Evolutionary conservation across 305 asterid genomes (phyloP).

Genomic region (Fraxinus nigra): DNA sequence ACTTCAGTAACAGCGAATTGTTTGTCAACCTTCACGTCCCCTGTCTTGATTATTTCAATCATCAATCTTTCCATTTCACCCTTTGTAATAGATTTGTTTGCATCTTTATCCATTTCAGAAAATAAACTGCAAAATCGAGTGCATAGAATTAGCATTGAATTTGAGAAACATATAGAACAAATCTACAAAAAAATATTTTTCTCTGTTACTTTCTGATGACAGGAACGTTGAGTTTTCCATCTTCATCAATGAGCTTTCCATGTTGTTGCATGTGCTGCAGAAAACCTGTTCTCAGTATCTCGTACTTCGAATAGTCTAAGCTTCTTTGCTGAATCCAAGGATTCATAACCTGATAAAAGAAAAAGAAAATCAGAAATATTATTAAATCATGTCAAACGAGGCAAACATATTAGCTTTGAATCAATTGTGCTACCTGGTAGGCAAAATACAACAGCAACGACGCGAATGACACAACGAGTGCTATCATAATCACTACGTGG

Average conservation of each 20-base stretch:
- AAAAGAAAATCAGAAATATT: background rate
- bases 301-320: slow-evolving; percentile 45
- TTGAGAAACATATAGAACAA: background rate
- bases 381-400: background rate
- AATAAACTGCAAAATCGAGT: slow-evolving; percentile 40
- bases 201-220: slow-evolving; percentile 32
- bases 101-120: slow-evolving; percentile 34
- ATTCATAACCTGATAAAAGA: slow-evolving; percentile 37
- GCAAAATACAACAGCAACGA: slow-evolving; percentile 38
- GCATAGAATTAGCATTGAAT: background rate
- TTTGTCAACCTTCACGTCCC: slow-evolving; percentile 31
- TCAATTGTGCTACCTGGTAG: slow-evolving; percentile 34
- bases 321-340: slow-evolving; percentile 61
- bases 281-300: slow-evolving; percentile 34
- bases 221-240: slow-evolving; percentile 36
- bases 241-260: slow-evolving; percentile 38
- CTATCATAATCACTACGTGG: slow-evolving; percentile 28
- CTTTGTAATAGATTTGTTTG: slow-evolving; percentile 26
- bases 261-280: slow-evolving; percentile 38
- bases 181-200: background rate
- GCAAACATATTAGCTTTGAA: background rate
- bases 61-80: slow-evolving; percentile 41
- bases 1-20: slow-evolving; percentile 37
- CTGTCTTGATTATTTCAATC: slow-evolving; percentile 32
- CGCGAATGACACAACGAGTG: slow-evolving; percentile 33